A percentile compares a stretch with the other conserved stretches of the same genome.
Conservation (phyloP, 73 alveolate genomes). For the Effrenium voratum region DNA sequence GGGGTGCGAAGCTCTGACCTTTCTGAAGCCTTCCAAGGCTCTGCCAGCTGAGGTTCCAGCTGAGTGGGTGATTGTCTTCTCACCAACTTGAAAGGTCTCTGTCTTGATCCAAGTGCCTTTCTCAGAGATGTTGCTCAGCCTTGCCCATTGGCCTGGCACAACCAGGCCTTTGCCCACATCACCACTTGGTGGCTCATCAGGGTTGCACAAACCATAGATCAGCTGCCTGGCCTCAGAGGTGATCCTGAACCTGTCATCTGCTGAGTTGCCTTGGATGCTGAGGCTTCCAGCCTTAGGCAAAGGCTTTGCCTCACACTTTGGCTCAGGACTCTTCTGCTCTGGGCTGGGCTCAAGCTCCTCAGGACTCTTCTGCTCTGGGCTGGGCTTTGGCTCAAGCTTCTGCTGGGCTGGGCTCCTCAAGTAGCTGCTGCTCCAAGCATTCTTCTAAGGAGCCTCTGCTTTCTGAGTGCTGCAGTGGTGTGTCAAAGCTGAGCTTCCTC, state of each 20-base stretch:
- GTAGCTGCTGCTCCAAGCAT: background rate
- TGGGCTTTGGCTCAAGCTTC: background rate
- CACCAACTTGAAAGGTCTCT: too few relatives aligned
- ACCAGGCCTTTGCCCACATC: conserved; percentile 24
- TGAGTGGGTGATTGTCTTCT: background rate
- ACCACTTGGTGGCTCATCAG: background rate
- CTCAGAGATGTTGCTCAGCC: conserved; percentile 30
- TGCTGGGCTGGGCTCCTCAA: background rate
- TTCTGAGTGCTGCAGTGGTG: background rate
- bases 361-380: background rate
- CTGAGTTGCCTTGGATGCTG: background rate
- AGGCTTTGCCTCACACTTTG: background rate
- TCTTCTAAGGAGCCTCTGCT: background rate
- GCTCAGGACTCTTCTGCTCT: background rate
- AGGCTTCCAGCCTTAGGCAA: background rate
- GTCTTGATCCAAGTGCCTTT: conserved; percentile 1
- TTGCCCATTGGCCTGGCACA: conserved; percentile 42
- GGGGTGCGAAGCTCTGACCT: background rate
- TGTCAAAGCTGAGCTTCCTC: background rate
- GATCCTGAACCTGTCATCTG: background rate
- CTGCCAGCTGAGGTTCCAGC: background rate
- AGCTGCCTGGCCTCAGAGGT: conserved; percentile 26
- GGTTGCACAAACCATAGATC: background rate
- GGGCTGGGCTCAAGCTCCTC: background rate
- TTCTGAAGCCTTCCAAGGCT: background rate